phyloP scores from a whole-genome alignment of 2,329 filamentous ascomycete species.

The Pseudocercospora pini-densiflorae region DNA sequence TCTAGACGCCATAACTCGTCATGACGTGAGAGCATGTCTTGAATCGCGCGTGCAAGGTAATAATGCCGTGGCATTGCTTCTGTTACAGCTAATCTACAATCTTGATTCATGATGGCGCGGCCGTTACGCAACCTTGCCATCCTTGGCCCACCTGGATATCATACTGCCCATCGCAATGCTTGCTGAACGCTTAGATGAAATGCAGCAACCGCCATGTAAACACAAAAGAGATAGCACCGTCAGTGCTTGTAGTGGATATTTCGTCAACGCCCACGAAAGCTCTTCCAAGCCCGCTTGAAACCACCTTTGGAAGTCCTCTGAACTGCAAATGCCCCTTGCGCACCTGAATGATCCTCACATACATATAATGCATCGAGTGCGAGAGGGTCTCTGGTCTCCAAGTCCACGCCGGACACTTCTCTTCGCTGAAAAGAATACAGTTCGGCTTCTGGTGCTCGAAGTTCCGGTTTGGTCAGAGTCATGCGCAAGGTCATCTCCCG shows the following conservation, averaged over 20 bases:
- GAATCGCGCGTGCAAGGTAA: not conserved
- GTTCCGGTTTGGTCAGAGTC: slow-evolving; percentile 88
- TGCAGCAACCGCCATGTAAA: not conserved
- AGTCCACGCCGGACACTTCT: slow-evolving; percentile 28
- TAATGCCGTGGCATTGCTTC: not conserved
- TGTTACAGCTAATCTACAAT: slow-evolving; percentile 4
- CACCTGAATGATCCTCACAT: slow-evolving; percentile 42
- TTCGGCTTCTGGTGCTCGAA: slow-evolving; percentile 74
- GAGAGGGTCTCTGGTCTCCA: slow-evolving; percentile 53
- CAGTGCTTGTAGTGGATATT: not conserved
- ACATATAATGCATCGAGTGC: slow-evolving; percentile 58
- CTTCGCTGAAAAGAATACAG: slow-evolving; percentile 61
- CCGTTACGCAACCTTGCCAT: not conserved
- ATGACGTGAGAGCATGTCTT: not conserved
- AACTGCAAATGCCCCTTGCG: slow-evolving; percentile 51
- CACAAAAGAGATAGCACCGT: not conserved
- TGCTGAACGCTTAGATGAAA: slow-evolving; percentile 2
- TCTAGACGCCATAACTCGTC: not conserved
- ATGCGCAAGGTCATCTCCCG: slow-evolving; percentile 96
- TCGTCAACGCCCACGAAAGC: slow-evolving; percentile 26
- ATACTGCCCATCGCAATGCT: not conserved
- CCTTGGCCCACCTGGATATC: not conserved
- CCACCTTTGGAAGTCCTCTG: slow-evolving; percentile 22
- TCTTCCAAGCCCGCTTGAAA: slow-evolving; percentile 35
- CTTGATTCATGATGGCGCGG: not conserved